Base-by-base conservation (phyloP, 257 asterid species). In the Ehretia macrophylla region DNA sequence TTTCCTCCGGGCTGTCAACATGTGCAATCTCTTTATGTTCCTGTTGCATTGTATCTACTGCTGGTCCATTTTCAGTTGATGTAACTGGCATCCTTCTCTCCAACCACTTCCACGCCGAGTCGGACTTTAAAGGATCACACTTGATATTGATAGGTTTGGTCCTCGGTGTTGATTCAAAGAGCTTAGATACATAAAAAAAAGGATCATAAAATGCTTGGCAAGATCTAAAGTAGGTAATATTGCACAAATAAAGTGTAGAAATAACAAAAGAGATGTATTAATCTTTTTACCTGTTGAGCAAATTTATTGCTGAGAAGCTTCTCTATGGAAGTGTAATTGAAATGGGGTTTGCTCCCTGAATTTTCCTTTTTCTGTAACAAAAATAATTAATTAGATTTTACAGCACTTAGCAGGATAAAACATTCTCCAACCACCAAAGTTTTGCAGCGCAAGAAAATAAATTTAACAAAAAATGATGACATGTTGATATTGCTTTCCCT, bases 71-170 rank as follows among this genome's bases (percentile, higher is more conserved):
- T 68, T 74, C 79, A 48, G 70, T 75, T 0, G 92, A 70, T 66
- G 96, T 77, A 66, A 68, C 89, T 51, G 96, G 61, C 84, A 87
- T 87, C 99, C 99, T 89, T 67, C 96, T 79, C 80, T 86, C 97
- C 57, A 93, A 74, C 99, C 99, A 93, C 75, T 70, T 75, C 99
- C 99, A 93, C 68, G 96, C 75, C 4, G 96, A 78, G 75, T 93
- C 97, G 0, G 95, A 72, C 65, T 83, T 86, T 40, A 63, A 81
- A 68, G 97, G 96, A 56, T 89, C 96, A 67, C 99, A 93, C 77
- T 89, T 93, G 71, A 93, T 81, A 73, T 80, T 82, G 55, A 81
- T 83, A 54, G 73, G 64, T 60, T 81, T 68, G 60, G 74, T 72
- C 79, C 73, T 81, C 38, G 92, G 85, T 18, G 89, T 74, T 64